phyloP scores from a whole-genome alignment of 441 rosid genomes.

The Rhodomyrtus psidioides region DNA sequence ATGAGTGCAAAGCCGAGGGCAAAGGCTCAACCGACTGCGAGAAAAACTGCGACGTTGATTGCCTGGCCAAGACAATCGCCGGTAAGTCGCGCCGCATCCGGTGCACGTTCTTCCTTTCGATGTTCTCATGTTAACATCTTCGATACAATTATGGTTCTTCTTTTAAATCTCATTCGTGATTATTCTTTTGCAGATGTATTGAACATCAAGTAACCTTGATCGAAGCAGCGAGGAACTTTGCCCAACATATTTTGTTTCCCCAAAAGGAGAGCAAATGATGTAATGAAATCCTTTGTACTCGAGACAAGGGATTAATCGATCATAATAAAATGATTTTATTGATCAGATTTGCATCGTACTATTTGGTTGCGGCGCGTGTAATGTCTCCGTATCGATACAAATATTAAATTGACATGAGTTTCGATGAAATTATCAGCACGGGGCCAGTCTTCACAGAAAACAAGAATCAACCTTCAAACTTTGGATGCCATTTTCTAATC shows the following conservation, averaged over 20 bases:
- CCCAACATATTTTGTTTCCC: background rate
- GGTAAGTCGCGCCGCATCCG: background rate
- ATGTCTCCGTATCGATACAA: background rate
- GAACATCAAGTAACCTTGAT: background rate
- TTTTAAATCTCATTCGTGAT: background rate
- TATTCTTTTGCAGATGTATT: background rate
- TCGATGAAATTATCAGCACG: background rate
- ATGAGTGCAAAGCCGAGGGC: background rate
- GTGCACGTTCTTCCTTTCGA: background rate
- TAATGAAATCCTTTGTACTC: background rate
- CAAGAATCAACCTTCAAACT: too few species aligned
- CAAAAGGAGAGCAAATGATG: background rate
- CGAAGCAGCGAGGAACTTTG: background rate
- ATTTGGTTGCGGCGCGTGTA: background rate
- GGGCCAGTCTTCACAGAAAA: too few species aligned
- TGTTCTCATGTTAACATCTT: background rate
- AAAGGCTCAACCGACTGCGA: constrained; percentile 1
- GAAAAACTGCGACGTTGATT: constrained; percentile 6
- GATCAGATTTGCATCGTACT: background rate
- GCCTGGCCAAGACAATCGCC: background rate
- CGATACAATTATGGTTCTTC: background rate
- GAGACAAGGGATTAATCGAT: background rate
- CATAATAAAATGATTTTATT: background rate
- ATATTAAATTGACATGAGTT: background rate
- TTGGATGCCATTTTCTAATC: background rate